Evolutionary conservation across 192 early-diverging fungal genomes (phyloP).

Genomic region (Phlyctochytrium arcticum): DNA sequence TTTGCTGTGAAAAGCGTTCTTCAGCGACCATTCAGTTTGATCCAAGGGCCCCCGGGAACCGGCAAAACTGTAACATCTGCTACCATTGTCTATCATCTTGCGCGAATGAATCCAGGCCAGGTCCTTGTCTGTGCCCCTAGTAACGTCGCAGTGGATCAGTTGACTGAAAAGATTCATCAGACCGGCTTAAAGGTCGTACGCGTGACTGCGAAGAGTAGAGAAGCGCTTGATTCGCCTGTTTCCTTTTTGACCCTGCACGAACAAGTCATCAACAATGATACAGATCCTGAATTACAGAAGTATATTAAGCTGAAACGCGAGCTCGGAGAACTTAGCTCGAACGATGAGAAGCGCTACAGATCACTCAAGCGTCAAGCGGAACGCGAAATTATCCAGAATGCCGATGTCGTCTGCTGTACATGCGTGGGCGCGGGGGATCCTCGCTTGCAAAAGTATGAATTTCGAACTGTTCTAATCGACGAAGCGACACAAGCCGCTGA

Average conservation of each 20-base stretch:
- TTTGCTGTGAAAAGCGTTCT: conserved; percentile 90
- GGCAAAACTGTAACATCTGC: conserved; percentile 99
- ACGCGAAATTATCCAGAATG: conserved; percentile 84
- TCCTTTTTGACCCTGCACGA: conserved; percentile 94
- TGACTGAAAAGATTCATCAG: conserved; percentile 93
- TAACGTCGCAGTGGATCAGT: conserved; percentile 98
- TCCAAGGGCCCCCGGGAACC: conserved; percentile 95
- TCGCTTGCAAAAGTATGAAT: conserved; percentile 79
- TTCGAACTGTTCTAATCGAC: conserved; percentile 93
- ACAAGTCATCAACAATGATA: conserved; percentile 94
- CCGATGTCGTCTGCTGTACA: conserved; percentile 97
- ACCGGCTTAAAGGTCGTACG: conserved; percentile 95
- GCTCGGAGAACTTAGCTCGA: conserved; percentile 84
- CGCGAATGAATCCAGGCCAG: conserved; percentile 78
- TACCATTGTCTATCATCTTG: conserved; percentile 95
- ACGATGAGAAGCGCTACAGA: conserved; percentile 85
- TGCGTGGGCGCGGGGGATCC: conserved; percentile 97
- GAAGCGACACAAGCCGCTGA: conserved; percentile 97
- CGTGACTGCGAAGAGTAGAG: conserved; percentile 87
- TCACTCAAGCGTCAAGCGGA: conserved; percentile 81
- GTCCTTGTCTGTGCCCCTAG: conserved; percentile 98
- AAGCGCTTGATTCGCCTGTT: conserved; percentile 91
- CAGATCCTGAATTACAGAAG: conserved; percentile 90
- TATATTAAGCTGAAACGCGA: conserved; percentile 81
- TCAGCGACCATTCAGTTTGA: conserved; percentile 87